A percentile compares a stretch with the other conserved stretches of the same genome.
These are phyloP conservation scores for Solanum paucissectum DNA, from an alignment of 257 asterid genomes.

Conservation along the genomic window DNA sequence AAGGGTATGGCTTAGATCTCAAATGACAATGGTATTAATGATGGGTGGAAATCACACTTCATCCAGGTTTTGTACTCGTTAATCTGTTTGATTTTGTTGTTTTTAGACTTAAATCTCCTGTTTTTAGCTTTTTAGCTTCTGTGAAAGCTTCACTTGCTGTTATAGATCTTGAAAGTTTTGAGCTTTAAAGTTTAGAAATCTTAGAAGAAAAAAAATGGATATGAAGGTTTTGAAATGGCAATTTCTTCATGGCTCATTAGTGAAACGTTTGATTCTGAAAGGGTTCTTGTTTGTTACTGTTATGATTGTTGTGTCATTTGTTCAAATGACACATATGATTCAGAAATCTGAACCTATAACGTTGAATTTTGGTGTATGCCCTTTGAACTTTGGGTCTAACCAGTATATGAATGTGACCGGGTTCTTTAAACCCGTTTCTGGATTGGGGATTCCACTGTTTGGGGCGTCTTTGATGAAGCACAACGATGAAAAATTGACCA, in stretches of 20 bases:
- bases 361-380: constrained; percentile 34
- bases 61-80: constrained; percentile 96
- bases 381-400: constrained; percentile 27
- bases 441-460: constrained; percentile 9
- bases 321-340: constrained; percentile 39
- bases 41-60: constrained; percentile 99
- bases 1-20: constrained; percentile 54
- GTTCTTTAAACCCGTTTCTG: constrained; percentile 12
- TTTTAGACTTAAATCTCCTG: constrained; percentile 14
- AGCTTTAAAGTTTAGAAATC: not conserved
- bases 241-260: constrained; percentile 30
- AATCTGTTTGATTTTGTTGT: constrained; percentile 5
- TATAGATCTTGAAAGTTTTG: constrained; percentile 3
- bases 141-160: not conserved
- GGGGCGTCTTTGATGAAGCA: constrained; percentile 9
- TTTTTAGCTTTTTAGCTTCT: constrained; percentile 12
- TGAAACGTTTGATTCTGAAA: constrained; percentile 48
- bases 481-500: constrained; percentile 28
- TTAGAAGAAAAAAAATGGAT: constrained; percentile 22
- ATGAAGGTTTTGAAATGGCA: constrained; percentile 41
- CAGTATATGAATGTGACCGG: constrained; percentile 17
- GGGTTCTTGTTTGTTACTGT: constrained; percentile 45
- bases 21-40: constrained; percentile 58
- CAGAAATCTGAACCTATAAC: constrained; percentile 19
- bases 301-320: constrained; percentile 33